phyloP scores from a whole-genome alignment of 2,329 filamentous ascomycete genomes.

The Aspergillus bombycis region DNA sequence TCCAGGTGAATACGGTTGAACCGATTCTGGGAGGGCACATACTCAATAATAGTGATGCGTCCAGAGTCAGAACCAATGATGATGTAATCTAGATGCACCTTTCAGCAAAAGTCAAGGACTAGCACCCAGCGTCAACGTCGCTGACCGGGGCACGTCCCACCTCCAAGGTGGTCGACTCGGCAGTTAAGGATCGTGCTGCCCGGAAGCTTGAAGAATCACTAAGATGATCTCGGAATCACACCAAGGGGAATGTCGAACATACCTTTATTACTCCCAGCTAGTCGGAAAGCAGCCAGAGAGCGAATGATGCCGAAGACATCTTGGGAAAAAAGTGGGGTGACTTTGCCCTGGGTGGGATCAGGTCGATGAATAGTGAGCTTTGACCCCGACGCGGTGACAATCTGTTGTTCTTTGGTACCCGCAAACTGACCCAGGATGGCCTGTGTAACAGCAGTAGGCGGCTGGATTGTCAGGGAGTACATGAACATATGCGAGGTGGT shows the following conservation, averaged over 20 bases:
- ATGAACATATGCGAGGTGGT: constrained; percentile 98
- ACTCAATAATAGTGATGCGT: constrained; percentile 91
- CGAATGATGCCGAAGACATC: constrained; percentile 97
- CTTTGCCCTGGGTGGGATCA: constrained; percentile 81
- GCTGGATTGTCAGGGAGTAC: constrained; percentile 95
- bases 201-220: constrained; percentile 71
- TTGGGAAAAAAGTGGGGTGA: constrained; percentile 83
- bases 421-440: constrained; percentile 94
- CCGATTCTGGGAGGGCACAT: constrained; percentile 79
- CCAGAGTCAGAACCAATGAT: constrained; percentile 95
- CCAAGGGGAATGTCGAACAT: constrained; percentile 48
- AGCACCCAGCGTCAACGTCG: constrained; percentile 34
- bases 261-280: constrained; percentile 97
- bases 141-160: constrained; percentile 40
- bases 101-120: constrained; percentile 46
- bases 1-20: constrained; percentile 92
- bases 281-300: constrained; percentile 81
- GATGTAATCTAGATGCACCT: constrained; percentile 74
- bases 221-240: constrained; percentile 56
- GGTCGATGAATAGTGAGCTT: constrained; percentile 85
- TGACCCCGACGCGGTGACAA: constrained; percentile 89
- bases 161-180: constrained; percentile 32
- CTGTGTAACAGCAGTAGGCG: constrained; percentile 84
- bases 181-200: constrained; percentile 52
- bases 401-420: constrained; percentile 96